Percentiles rank a stretch among this genome's conserved stretches.
These are phyloP conservation scores for Pistacia vera DNA, from an alignment of 345 rosid genomes.

Conservation along the genomic window DNA sequence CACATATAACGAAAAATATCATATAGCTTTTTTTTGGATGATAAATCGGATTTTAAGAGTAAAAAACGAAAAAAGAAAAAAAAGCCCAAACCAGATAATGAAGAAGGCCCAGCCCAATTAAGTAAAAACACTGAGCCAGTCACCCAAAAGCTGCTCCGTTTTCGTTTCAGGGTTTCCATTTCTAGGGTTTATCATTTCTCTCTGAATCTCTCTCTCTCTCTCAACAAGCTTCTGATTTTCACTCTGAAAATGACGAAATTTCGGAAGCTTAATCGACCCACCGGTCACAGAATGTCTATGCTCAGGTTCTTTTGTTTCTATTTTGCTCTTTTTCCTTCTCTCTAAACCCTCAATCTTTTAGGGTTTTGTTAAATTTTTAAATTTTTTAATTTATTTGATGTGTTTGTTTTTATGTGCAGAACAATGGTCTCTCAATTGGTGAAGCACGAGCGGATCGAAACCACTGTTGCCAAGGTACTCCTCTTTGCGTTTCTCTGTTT, in stretches of 20 bases:
- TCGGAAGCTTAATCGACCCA: conserved; percentile 79
- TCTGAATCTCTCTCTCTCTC: conserved; percentile 11
- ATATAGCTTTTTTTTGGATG: too few relatives aligned
- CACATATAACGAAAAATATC: too few relatives aligned
- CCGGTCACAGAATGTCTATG: conserved; percentile 90
- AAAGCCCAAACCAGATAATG: too few relatives aligned
- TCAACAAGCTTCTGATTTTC: conserved; percentile 1
- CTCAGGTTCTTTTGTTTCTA: conserved; percentile 52
- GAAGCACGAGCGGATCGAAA: conserved; percentile 91
- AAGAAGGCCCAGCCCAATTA: background rate
- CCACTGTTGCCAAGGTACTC: conserved; percentile 84
- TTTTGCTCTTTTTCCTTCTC: background rate
- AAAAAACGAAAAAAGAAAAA: too few relatives aligned
- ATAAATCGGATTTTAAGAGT: too few relatives aligned
- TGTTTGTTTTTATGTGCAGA: conserved; percentile 36
- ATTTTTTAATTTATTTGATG: background rate
- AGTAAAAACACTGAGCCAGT: background rate
- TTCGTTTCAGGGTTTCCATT: background rate
- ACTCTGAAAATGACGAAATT: conserved; percentile 61
- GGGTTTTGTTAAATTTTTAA: background rate
- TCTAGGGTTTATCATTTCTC: conserved; percentile 9
- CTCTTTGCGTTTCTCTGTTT: background rate
- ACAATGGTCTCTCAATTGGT: conserved; percentile 96
- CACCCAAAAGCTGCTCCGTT: background rate
- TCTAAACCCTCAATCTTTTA: background rate